Base-by-base conservation (phyloP, 1,284 basidiomycete species). In the Ceratobasidium sp. region DNA sequence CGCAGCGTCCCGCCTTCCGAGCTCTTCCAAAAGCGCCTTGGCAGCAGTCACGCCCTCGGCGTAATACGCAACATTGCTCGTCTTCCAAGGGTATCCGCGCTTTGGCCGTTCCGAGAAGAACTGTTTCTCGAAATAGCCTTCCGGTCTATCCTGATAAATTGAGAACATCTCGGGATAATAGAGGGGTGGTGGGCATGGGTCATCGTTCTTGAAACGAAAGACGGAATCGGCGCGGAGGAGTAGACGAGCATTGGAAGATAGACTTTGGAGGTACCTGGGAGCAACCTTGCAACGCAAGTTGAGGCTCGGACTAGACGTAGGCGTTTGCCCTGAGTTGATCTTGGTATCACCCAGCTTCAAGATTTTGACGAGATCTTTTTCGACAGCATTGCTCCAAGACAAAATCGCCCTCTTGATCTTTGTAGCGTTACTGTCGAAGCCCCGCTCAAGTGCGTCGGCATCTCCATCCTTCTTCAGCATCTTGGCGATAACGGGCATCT, bases 141-240 rank as follows among this genome's bases (percentile, higher is more conserved):
- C 3, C 51, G 46, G 6, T 33, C 28, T 2, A 18, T 68, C 26
- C 28, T 69, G 33, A 7, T 20, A 6, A 18, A 55, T 40, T 6
- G 23, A 18, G 67, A 69, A 53, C 3, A 69, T 23, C 28, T 69
- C 67, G 10, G 67, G 67, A n/a, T 69, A 69, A 51, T 40, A 69
- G 2, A 69, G 9, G 18, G 67, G 67, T 20, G 28, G 28, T 7
- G 67, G 67, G 49, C 33, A 12, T 2, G 26, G 33, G 3, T 53
- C 26, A 39, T 55, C 12, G n/a, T 69, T 39, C 12, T 1, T 12
- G 18, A 53, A 0, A 5, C 51, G 49, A 12, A 69, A 69, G 2
- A 55, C 67, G 4, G 67, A 69, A 20, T 69, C 67, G 15, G 67
- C 67, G 15, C 67, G 67, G 26, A 55, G 51, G 13, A 69, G 51